Evolutionary conservation across 345 rosid genomes (phyloP).

Genomic region (Xanthoceras sorbifolium): DNA sequence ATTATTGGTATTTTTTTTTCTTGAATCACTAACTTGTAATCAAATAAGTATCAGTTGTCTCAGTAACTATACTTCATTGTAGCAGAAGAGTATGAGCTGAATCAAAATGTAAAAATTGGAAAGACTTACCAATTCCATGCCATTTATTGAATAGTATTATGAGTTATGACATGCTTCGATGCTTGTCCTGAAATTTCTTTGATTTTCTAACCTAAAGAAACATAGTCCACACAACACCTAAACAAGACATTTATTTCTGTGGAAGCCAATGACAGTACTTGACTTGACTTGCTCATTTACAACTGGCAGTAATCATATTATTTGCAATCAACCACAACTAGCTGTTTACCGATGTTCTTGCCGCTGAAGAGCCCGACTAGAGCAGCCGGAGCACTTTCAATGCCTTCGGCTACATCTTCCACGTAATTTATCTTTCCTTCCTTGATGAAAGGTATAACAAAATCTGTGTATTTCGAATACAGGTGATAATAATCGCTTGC

Average conservation of each 20-base stretch:
- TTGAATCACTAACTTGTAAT: too few relatives aligned
- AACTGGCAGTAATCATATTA: conserved; percentile 16
- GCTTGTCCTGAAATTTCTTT: too few relatives aligned
- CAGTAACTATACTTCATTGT: too few relatives aligned
- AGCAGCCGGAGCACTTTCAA: conserved; percentile 52
- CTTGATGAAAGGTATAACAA: conserved; percentile 43
- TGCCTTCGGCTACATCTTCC: conserved; percentile 54
- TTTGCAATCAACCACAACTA: conserved; percentile 42
- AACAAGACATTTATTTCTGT: neutral
- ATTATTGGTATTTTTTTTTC: too few relatives aligned
- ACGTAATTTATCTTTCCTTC: conserved; percentile 46
- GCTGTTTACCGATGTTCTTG: conserved; percentile 54
- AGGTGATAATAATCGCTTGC: conserved; percentile 33
- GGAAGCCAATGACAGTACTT: neutral
- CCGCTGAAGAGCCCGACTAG: conserved; percentile 52
- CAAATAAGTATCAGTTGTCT: too few relatives aligned
- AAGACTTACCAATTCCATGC: neutral
- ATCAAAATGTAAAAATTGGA: too few relatives aligned
- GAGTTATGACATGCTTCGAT: too few relatives aligned
- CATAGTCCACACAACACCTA: neutral
- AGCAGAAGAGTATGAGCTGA: too few relatives aligned
- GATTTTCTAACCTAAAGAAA: too few relatives aligned
- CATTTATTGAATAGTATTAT: neutral
- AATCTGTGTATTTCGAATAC: conserved; percentile 42
- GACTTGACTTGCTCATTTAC: too few relatives aligned